Percentiles rank a stretch among this genome's conserved stretches.
Conservation (phyloP, 306 rosid species). For the Neltuma alba region DNA sequence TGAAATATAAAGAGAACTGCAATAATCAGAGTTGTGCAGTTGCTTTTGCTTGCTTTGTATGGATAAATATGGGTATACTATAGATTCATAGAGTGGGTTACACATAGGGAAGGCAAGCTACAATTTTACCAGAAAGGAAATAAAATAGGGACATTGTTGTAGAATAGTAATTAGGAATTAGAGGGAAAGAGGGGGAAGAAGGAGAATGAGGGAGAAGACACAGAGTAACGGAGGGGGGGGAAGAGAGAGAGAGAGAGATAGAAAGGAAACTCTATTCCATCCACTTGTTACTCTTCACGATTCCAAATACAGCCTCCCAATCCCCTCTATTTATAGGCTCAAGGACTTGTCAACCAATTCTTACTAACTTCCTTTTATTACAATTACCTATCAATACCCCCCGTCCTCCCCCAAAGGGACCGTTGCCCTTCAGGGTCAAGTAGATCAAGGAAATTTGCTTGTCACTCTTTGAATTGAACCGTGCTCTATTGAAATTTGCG, state of each 20-base stretch:
- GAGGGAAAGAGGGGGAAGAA: not conserved
- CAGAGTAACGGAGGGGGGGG: not conserved
- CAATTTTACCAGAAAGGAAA: not conserved
- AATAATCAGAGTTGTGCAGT: not conserved
- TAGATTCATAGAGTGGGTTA: not conserved
- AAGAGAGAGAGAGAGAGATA: not conserved
- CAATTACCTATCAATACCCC: not conserved
- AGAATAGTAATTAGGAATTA: not conserved
- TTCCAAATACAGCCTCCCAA: not conserved
- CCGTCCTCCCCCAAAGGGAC: too few species aligned
- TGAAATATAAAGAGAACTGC: not conserved
- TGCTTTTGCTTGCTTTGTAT: not conserved
- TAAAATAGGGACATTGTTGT: not conserved
- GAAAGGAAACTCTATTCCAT: not conserved
- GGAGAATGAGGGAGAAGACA: not conserved
- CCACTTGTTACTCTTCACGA: not conserved
- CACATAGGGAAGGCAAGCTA: not conserved
- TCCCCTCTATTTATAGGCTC: not conserved
- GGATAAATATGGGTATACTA: not conserved
- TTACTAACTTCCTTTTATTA: not conserved
- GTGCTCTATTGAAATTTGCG: conserved; percentile 29
- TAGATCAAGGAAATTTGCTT: too few species aligned
- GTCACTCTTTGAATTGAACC: conserved; percentile 17
- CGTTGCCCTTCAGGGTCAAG: too few species aligned
- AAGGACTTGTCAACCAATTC: not conserved